These are phyloP conservation scores for Stromatinia cepivora DNA, from an alignment of 2,329 filamentous ascomycete species.

Conservation along the genomic window DNA sequence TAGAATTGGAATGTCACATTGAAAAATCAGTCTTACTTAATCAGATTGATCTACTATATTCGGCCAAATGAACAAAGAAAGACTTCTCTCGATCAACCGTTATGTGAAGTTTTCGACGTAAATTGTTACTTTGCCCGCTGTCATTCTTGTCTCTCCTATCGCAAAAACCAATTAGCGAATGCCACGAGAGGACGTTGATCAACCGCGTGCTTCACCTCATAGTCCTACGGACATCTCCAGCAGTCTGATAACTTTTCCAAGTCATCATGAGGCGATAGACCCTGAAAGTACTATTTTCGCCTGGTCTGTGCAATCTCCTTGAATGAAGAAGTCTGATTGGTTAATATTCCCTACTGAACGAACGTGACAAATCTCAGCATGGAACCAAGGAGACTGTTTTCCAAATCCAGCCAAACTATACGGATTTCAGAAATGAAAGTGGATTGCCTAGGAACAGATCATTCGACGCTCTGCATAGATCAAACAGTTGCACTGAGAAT, in stretches of 20 bases:
- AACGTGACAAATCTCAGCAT: background rate
- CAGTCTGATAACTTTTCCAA: background rate
- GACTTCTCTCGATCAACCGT: background rate
- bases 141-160: background rate
- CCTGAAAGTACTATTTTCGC: too few relatives aligned
- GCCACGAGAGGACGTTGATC: slow-evolving; percentile 1
- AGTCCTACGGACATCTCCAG: background rate
- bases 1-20: background rate
- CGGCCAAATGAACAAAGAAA: background rate
- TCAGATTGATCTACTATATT: background rate
- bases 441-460: background rate
- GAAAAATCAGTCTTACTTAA: background rate
- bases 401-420: background rate
- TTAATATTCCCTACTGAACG: too few relatives aligned
- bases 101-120: background rate
- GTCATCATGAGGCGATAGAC: background rate
- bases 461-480: background rate
- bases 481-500: background rate
- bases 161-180: background rate
- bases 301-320: too few relatives aligned
- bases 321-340: too few relatives aligned
- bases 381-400: background rate
- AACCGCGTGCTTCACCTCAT: background rate
- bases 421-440: background rate
- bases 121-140: background rate